phyloP scores from a whole-genome alignment of 2,329 filamentous ascomycete genomes.

The Pyricularia grisea region DNA sequence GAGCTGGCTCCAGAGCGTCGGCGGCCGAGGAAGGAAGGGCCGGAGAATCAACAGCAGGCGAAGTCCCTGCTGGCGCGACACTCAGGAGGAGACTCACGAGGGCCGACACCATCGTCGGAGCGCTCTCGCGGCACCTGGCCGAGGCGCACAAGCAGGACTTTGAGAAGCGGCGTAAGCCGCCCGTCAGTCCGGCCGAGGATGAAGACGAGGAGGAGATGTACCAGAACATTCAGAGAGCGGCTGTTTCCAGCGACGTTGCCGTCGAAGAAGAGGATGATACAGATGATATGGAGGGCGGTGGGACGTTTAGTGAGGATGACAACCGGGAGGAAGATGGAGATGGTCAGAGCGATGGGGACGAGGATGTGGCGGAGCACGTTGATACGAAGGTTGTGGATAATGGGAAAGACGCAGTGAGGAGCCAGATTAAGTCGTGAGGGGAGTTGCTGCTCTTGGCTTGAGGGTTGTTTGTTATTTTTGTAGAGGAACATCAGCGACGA shows the following conservation, averaged over 20 bases:
- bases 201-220: constrained; percentile 9
- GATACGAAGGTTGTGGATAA: not conserved
- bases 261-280: not conserved
- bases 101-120: constrained; percentile 23
- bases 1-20: not conserved
- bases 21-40: constrained; percentile 10
- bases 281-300: not conserved
- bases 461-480: not conserved
- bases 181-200: constrained; percentile 10
- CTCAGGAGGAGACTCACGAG: constrained; percentile 18
- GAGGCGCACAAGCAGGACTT: constrained; percentile 88
- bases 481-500: too few species aligned
- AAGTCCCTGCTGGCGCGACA: constrained; percentile 7
- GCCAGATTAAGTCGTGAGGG: not conserved
- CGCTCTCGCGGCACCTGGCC: constrained; percentile 51
- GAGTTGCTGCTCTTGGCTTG: not conserved
- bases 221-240: not conserved
- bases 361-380: not conserved
- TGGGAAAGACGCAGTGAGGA: not conserved
- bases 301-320: not conserved
- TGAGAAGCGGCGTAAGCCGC: constrained; percentile 56
- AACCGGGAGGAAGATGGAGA: not conserved
- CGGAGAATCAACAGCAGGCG: constrained; percentile 8
- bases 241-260: not conserved
- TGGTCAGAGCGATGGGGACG: not conserved